A percentile compares a stretch with the other conserved stretches of the same genome.
These are phyloP conservation scores for Schoenoplectus triqueter DNA, from an alignment of 202 grass and related monocot species.

Conservation along the genomic window DNA sequence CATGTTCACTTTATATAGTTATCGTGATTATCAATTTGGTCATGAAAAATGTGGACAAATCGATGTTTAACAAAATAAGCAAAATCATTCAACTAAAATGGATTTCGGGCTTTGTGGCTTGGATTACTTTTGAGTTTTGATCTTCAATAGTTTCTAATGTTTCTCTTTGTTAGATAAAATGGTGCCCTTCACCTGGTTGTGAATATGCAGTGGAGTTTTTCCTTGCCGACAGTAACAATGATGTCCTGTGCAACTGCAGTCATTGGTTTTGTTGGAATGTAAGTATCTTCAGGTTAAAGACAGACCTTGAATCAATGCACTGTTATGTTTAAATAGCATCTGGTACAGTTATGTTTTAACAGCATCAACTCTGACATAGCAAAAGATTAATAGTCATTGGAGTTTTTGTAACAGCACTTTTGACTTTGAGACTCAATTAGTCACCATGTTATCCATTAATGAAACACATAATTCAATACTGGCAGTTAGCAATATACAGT, in stretches of 20 bases:
- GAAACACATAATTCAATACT: neutral
- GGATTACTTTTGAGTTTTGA: conserved; percentile 7
- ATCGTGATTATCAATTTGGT: neutral
- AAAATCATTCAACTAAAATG: conserved; percentile 22
- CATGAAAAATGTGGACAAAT: neutral
- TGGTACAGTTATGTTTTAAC: neutral
- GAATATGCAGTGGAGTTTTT: conserved; percentile 79
- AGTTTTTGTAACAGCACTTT: neutral
- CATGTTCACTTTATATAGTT: conserved; percentile 9
- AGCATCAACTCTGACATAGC: neutral
- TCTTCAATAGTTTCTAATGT: conserved; percentile 25
- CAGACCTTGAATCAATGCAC: neutral
- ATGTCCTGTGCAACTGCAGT: conserved; percentile 78
- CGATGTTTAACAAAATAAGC: neutral
- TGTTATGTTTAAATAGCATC: neutral
- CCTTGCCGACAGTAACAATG: conserved; percentile 62
- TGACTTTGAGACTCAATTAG: neutral
- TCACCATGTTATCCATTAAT: conserved; percentile 19
- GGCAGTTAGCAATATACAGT: neutral
- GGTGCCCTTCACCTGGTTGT: conserved; percentile 96
- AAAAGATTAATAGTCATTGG: neutral
- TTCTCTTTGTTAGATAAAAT: conserved; percentile 69
- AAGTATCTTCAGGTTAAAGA: conserved; percentile 35
- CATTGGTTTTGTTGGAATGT: conserved; percentile 97
- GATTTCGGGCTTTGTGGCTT: neutral